These are phyloP conservation scores for Colletotrichum costaricense DNA, from an alignment of 2,329 filamentous ascomycete genomes.

Conservation along the genomic window DNA sequence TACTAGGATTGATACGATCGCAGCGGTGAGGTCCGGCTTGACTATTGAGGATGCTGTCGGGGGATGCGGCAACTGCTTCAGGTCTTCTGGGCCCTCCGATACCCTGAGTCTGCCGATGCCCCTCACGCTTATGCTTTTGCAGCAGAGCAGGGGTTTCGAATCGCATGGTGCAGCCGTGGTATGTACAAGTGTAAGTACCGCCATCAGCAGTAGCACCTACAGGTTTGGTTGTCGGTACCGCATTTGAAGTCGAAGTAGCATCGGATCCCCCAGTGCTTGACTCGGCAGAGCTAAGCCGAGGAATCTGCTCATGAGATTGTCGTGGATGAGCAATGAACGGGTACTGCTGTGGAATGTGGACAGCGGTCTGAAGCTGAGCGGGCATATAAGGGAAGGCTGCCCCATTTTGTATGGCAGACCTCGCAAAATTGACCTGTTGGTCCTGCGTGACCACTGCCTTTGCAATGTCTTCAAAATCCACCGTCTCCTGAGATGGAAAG, in stretches of 20 bases:
- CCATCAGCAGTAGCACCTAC: slow-evolving; percentile 76
- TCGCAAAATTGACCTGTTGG: background rate
- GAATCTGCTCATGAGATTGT: slow-evolving; percentile 46
- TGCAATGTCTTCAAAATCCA: slow-evolving; percentile 53
- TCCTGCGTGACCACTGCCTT: slow-evolving; percentile 36
- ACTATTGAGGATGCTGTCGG: slow-evolving; percentile 72
- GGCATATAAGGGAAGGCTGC: slow-evolving; percentile 42
- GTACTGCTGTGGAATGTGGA: slow-evolving; percentile 63
- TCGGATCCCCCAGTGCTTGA: slow-evolving; percentile 44
- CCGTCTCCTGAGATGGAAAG: slow-evolving; percentile 72
- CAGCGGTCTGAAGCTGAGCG: slow-evolving; percentile 49
- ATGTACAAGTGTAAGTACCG: slow-evolving; percentile 96
- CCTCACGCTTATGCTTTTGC: slow-evolving; percentile 96
- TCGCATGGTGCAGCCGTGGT: slow-evolving; percentile 87
- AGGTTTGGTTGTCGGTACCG: slow-evolving; percentile 60
- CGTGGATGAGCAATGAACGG: slow-evolving; percentile 56
- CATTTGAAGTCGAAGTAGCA: slow-evolving; percentile 41
- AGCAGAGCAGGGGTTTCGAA: slow-evolving; percentile 90
- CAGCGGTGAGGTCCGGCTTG: slow-evolving; percentile 95
- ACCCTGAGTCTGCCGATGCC: slow-evolving; percentile 80
- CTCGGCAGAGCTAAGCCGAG: slow-evolving; percentile 56
- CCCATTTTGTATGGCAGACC: background rate
- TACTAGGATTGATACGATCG: slow-evolving; percentile 92
- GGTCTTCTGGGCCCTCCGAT: slow-evolving; percentile 50
- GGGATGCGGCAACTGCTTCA: slow-evolving; percentile 56